phyloP scores from a whole-genome alignment of 352 stramenopile species.

The Pythium aquatile region DNA sequence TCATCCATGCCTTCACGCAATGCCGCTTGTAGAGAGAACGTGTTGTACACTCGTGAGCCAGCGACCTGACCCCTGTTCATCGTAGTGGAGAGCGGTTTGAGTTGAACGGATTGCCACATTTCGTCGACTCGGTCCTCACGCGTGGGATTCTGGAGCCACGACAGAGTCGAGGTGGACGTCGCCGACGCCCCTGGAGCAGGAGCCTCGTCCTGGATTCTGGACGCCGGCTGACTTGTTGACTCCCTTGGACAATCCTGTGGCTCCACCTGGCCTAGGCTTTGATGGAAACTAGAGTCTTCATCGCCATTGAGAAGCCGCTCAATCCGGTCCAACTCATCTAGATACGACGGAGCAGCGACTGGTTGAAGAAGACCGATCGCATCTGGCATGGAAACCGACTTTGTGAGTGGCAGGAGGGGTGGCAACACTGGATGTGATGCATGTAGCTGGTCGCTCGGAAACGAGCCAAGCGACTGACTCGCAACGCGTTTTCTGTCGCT shows the following conservation, averaged over 20 bases:
- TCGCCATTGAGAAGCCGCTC: conserved; percentile 42
- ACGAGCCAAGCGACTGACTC: conserved; percentile 7
- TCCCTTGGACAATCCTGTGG: background rate
- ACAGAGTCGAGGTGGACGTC: conserved; percentile 2
- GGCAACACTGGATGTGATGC: background rate
- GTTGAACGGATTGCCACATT: conserved; percentile 55
- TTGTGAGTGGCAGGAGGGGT: background rate
- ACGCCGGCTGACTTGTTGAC: background rate
- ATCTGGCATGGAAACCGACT: background rate
- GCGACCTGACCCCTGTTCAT: background rate
- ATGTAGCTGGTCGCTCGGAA: background rate
- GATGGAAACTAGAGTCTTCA: background rate
- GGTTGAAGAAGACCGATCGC: background rate
- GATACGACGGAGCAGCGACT: conserved; percentile 27
- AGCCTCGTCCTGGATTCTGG: background rate
- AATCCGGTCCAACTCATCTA: conserved; percentile 54
- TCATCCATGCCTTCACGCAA: conserved; percentile 4
- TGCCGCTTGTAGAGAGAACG: conserved; percentile 31
- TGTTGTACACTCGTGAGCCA: conserved; percentile 36
- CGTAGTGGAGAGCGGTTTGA: conserved; percentile 30
- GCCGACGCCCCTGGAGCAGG: background rate
- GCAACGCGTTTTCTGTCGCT: background rate
- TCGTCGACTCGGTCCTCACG: conserved; percentile 41
- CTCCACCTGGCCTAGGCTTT: background rate
- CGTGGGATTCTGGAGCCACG: conserved; percentile 13